A percentile compares a stretch with the other conserved stretches of the same genome.
Evolutionary conservation across 169 alveolate species (phyloP).

Genomic region (Prorocentrum cordatum): DNA sequence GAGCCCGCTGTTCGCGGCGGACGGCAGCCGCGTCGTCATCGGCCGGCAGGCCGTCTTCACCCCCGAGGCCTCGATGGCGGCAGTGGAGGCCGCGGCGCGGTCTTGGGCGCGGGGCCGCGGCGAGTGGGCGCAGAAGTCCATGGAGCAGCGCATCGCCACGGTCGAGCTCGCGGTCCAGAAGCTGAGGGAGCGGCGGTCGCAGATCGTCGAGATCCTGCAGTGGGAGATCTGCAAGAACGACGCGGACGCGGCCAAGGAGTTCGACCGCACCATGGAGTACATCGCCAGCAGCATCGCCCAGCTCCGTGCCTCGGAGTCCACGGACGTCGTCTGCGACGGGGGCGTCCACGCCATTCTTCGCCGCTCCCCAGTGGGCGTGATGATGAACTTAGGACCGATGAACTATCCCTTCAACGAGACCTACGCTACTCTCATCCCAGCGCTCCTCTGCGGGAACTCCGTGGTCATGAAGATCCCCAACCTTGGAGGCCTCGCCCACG

Average conservation of each 20-base stretch:
- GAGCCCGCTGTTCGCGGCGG: neutral
- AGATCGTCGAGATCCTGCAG: slow-evolving; percentile 4
- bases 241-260: neutral
- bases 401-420: slow-evolving; percentile 51
- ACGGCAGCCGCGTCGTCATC: neutral
- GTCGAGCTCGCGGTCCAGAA: neutral
- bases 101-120: slow-evolving; percentile 54
- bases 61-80: slow-evolving; percentile 14
- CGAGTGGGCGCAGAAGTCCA: slow-evolving; percentile 21
- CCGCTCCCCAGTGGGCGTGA: slow-evolving; percentile 39
- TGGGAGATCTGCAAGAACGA: slow-evolving; percentile 45
- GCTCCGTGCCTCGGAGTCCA: slow-evolving; percentile 1
- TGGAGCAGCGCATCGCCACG: neutral
- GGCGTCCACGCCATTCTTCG: slow-evolving; percentile 19
- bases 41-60: slow-evolving; percentile 43
- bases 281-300: neutral
- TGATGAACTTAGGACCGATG: slow-evolving; percentile 22
- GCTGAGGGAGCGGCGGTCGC: slow-evolving; percentile 13
- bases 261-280: slow-evolving; percentile 34
- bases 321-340: neutral
- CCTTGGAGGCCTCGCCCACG: slow-evolving; percentile 19
- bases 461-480: slow-evolving; percentile 35
- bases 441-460: slow-evolving; percentile 6
- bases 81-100: slow-evolving; percentile 36
- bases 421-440: slow-evolving; percentile 31